Conservation (phyloP, 2,329 filamentous ascomycete genomes). For the Bipolaris oryzae region DNA sequence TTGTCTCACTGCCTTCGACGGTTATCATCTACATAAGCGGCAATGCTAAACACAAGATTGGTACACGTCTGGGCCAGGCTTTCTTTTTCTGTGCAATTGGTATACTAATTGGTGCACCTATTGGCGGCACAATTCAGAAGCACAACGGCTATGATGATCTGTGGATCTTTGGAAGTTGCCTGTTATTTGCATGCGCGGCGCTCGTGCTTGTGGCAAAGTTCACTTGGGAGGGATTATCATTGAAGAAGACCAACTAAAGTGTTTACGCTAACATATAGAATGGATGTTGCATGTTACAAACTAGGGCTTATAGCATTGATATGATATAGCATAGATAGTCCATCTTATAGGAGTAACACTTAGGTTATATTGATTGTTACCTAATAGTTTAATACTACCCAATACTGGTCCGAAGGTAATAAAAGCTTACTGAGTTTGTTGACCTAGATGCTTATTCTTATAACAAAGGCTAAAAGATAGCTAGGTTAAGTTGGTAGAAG, state of each 20-base stretch:
- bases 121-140: slow-evolving; percentile 61
- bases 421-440: no score
- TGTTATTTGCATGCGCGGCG: slow-evolving; percentile 31
- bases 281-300: no score
- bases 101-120: slow-evolving; percentile 62
- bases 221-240: not conserved
- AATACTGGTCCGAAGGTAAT: no score
- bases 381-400: no score
- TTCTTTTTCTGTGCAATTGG: slow-evolving; percentile 60
- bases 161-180: slow-evolving; percentile 53
- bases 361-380: no score
- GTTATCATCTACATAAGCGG: slow-evolving; percentile 53
- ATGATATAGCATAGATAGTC: no score
- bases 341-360: no score
- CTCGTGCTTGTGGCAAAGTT: slow-evolving; percentile 2
- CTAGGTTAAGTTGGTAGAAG: no score
- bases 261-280: no score
- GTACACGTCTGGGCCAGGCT: slow-evolving; percentile 61
- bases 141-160: slow-evolving; percentile 51
- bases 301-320: no score
- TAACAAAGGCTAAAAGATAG: no score
- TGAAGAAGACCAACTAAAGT: not conserved
- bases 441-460: no score
- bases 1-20: slow-evolving; percentile 54
- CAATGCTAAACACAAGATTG: slow-evolving; percentile 53